These are phyloP conservation scores for Xerocomus minutiporus DNA, from an alignment of 1,284 basidiomycete genomes.

Conservation along the genomic window DNA sequence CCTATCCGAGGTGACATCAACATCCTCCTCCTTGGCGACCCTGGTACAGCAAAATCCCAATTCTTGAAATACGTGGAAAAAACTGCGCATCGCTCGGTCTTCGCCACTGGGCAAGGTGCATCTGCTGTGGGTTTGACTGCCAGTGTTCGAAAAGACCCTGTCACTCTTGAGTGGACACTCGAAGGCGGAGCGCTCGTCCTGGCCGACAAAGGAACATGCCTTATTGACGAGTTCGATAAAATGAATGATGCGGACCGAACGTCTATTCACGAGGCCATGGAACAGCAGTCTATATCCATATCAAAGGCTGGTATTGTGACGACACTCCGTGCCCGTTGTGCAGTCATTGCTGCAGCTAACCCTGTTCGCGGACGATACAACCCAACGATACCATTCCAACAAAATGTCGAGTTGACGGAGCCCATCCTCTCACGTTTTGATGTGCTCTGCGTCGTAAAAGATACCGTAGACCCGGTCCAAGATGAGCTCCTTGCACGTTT, in stretches of 20 bases:
- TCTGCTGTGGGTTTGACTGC: conserved; percentile 98
- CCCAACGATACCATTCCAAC: conserved; percentile 95
- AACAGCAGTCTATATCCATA: conserved; percentile 99
- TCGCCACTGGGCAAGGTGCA: conserved; percentile 97
- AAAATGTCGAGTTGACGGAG: conserved; percentile 98
- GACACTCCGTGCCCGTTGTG: conserved; percentile 93
- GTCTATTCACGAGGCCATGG: conserved; percentile 99
- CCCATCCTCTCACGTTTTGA: conserved; percentile 99
- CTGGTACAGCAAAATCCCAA: conserved; percentile 98
- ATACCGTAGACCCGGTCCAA: conserved; percentile 93
- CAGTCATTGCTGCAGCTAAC: conserved; percentile 97
- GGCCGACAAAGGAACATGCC: conserved; percentile 97
- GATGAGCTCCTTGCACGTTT: conserved; percentile 96
- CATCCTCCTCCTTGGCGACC: conserved; percentile 91
- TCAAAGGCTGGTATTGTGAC: conserved; percentile 99
- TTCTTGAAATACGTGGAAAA: conserved; percentile 99
- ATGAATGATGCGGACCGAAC: conserved; percentile 99
- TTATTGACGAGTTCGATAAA: conserved; percentile 99
- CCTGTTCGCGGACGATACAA: conserved; percentile 95
- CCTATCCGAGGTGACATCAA: conserved; percentile 98
- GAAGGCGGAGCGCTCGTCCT: conserved; percentile 97
- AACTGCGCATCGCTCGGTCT: conserved; percentile 96
- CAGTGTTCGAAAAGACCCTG: conserved; percentile 94
- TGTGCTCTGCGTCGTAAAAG: conserved; percentile 96
- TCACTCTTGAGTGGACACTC: conserved; percentile 97